Conservation (phyloP, 75 land plant genomes). For the Gnetum montanum region DNA sequence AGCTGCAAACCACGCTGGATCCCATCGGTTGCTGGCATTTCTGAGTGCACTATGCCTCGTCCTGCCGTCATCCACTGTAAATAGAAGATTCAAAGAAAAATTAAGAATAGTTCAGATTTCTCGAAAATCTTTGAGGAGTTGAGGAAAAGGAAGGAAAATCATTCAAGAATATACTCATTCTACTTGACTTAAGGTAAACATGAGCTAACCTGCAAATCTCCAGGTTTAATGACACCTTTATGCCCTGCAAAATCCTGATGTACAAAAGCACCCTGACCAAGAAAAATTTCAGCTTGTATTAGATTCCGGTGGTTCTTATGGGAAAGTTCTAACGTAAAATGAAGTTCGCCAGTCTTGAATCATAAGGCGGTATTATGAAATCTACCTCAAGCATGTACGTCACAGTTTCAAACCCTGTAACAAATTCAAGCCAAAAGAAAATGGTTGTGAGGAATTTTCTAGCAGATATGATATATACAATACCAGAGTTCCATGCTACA, state of each 20-base stretch:
- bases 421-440: neutral
- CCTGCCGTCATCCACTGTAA: constrained; percentile 96
- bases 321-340: neutral
- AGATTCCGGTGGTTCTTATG: neutral
- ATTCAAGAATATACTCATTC: neutral
- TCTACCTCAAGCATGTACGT: constrained; percentile 61
- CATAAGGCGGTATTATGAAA: neutral
- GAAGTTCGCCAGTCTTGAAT: neutral
- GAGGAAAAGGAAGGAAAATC: neutral
- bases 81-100: neutral
- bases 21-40: constrained; percentile 77
- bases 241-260: constrained; percentile 96
- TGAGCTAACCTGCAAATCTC: constrained; percentile 60
- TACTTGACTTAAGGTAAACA: neutral
- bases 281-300: neutral
- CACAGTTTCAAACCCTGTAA: constrained; percentile 61
- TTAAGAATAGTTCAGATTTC: neutral
- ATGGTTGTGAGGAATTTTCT: neutral
- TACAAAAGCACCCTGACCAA: constrained; percentile 54
- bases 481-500: too few relatives aligned
- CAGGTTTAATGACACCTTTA: constrained; percentile 71
- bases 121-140: neutral
- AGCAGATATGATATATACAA: neutral
- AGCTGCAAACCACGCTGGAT: constrained; percentile 73
- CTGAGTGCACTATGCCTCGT: constrained; percentile 88